Evolutionary conservation across 805 yeast genomes (phyloP), one percentile per base, ranked within the genome.

Genomic region (Blastobotrys americana): DNA sequence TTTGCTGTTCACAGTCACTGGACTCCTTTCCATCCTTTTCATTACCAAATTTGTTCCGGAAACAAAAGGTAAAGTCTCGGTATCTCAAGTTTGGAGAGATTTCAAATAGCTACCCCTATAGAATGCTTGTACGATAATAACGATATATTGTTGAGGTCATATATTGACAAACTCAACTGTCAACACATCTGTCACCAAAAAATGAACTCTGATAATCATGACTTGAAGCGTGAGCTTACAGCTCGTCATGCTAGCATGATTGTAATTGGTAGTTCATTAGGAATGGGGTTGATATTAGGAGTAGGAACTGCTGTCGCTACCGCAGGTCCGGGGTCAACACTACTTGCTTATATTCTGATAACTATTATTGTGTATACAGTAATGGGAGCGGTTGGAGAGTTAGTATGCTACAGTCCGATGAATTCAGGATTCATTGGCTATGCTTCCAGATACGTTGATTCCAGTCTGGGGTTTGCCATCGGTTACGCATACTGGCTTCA

Each of bases 401-500:
- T 83, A 76, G 86, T 84, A 28, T 78, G 84, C 22, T 83, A 80
- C 53, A 66, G 80, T 34, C 95, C 95, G 2, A 71, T 84, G 2
- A 70, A 78, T 27, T 83, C 94, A 1, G 93, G 94, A 0, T 85
- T 85, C 55, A 75, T 85, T 44, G 66, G 85, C 28, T 63, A 82
- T 65, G 82, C 89, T 0, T 85, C 87, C 16, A 65, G 89, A 43
- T 83, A 85, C 59, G 78, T 78, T 42, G 93, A 85, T 59, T 79
- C 78, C 36, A 83, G 94, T 0, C 65, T 82, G 43, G 90, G 83
- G 54, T 74, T 82, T 38, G 75, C 76, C 71, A 78, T 82, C 1
- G 88, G 90, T 21, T 84, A 86, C 82, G 84, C 84, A 57, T 85
- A 82, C 55, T 83, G 83, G 76, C 69, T 84, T 49, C 67, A 84